Evolutionary conservation across 805 yeast species (phyloP), one percentile per base, ranked within the genome.

Genomic region (Metschnikowia santaceciliae): DNA sequence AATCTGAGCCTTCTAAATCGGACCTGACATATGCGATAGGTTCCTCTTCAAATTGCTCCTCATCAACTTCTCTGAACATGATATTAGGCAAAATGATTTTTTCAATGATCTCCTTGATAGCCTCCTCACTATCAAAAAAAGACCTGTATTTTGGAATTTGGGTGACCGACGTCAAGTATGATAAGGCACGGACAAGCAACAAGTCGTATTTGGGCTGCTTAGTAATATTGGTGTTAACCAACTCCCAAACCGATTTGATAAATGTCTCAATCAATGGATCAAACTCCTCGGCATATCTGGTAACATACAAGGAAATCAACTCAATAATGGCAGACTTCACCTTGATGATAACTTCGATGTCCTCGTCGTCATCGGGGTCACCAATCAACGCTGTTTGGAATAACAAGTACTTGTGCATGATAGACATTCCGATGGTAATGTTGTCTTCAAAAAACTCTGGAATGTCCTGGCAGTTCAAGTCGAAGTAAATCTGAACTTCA

Each of bases 361-460:
- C 90, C 39, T 83, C 85, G 46, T 77, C 79, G 10, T 78, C 78
- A 46, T 78, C 82, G 1, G 72, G 70, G 46, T 81, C 81, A 17
- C 75, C 81, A 4, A 87, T 67, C 46, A 83, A 55, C 0, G 78
- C 72, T 51, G 83, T 83, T 14, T 73, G 63, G 63, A 83, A 89
- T 38, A 77, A 70, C 51, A 94, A 74, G 65, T 91, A 92, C 68
- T 87, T 88, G 65, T 90, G 95, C 58, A 91, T 75, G 30, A 91
- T 79, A 4, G 76, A 75, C 94, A 95, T 88, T 48, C 95, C 90
- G 15, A 70, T 72, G 38, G 77, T 72, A 67, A 94, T 71, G 65
- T 94, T 80, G 69, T 94, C 98, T 70, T 95, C 99, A 65, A 94
- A 94, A 64, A 92, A 94, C 69, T 91, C 99, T 1, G 99, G 99